phyloP scores from a whole-genome alignment of 2,329 filamentous ascomycete species.

The Trichoderma polysporum region DNA sequence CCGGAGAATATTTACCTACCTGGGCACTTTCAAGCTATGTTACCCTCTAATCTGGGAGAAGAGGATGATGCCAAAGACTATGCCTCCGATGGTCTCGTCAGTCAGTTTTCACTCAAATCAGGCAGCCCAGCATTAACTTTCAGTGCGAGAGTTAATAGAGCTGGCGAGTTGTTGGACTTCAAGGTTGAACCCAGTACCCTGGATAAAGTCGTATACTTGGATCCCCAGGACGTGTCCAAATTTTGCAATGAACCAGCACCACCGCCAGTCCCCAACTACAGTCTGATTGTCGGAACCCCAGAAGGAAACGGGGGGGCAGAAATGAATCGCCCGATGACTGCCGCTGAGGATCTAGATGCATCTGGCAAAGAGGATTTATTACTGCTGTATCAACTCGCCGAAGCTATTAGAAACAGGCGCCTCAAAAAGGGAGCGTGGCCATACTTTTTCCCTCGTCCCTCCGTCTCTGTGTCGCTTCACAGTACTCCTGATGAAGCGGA shows the following conservation, averaged over 20 bases:
- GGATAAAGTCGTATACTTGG: slow-evolving; percentile 57
- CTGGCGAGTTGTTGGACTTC: slow-evolving; percentile 54
- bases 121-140: slow-evolving; percentile 59
- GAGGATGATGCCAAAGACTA: slow-evolving; percentile 31
- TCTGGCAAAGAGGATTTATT: slow-evolving; percentile 47
- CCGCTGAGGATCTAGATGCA: slow-evolving; percentile 42
- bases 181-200: slow-evolving; percentile 55
- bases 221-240: slow-evolving; percentile 49
- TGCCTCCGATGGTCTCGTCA: slow-evolving; percentile 42
- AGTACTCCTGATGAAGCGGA: slow-evolving; percentile 21
- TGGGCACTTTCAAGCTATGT: slow-evolving; percentile 59
- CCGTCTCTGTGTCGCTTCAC: slow-evolving; percentile 45
- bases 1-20: slow-evolving; percentile 60
- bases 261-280: slow-evolving; percentile 26
- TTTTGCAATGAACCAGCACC: slow-evolving; percentile 41
- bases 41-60: slow-evolving; percentile 42
- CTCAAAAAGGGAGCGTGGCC: slow-evolving; percentile 51
- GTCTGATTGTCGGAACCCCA: slow-evolving; percentile 32
- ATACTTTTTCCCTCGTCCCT: slow-evolving; percentile 44
- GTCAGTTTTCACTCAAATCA: slow-evolving; percentile 54
- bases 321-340: slow-evolving; percentile 45
- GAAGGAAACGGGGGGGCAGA: slow-evolving; percentile 21
- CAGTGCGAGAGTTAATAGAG: slow-evolving; percentile 55
- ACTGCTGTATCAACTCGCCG: slow-evolving; percentile 49
- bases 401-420: slow-evolving; percentile 44